Evolutionary conservation across 2,329 filamentous ascomycete genomes (phyloP).

Genomic region (Fusarium musae): DNA sequence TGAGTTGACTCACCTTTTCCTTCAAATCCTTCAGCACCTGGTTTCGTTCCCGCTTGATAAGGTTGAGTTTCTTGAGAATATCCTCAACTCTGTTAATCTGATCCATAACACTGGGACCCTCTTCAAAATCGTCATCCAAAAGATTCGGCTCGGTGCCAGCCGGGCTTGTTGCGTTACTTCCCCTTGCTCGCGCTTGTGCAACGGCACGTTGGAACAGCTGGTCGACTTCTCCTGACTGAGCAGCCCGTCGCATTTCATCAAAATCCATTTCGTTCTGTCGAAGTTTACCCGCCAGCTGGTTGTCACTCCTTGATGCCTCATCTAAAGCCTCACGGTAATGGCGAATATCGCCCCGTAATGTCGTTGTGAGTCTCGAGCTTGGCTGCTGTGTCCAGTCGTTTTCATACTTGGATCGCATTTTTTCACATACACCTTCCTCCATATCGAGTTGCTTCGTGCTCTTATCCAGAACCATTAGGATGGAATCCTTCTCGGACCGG

Average conservation of each 20-base stretch:
- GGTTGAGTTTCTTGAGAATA: constrained; percentile 86
- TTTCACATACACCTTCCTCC: constrained; percentile 98
- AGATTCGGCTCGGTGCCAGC: constrained; percentile 76
- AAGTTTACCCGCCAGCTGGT: constrained; percentile 83
- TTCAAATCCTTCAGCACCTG: constrained; percentile 97
- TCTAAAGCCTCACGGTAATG: constrained; percentile 91
- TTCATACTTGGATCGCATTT: constrained; percentile 98
- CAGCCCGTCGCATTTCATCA: constrained; percentile 92
- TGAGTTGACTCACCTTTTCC: constrained; percentile 78
- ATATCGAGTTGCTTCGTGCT: constrained; percentile 91
- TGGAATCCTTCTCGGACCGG: constrained; percentile 79
- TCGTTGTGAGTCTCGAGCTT: constrained; percentile 88
- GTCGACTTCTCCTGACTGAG: constrained; percentile 87
- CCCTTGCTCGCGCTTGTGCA: constrained; percentile 77
- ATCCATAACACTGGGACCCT: constrained; percentile 81
- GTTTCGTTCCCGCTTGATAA: constrained; percentile 90
- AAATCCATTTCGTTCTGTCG: constrained; percentile 89
- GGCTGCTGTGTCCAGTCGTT: constrained; percentile 97
- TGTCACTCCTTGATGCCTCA: constrained; percentile 88
- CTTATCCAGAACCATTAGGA: constrained; percentile 77
- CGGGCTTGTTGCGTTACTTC: constrained; percentile 70
- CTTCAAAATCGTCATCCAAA: constrained; percentile 93
- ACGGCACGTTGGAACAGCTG: constrained; percentile 89
- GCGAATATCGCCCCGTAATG: constrained; percentile 84
- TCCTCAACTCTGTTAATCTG: constrained; percentile 92